These are phyloP conservation scores for Aureoboletus auriporus DNA, from an alignment of 768 basidiomycete species.

Conservation along the genomic window DNA sequence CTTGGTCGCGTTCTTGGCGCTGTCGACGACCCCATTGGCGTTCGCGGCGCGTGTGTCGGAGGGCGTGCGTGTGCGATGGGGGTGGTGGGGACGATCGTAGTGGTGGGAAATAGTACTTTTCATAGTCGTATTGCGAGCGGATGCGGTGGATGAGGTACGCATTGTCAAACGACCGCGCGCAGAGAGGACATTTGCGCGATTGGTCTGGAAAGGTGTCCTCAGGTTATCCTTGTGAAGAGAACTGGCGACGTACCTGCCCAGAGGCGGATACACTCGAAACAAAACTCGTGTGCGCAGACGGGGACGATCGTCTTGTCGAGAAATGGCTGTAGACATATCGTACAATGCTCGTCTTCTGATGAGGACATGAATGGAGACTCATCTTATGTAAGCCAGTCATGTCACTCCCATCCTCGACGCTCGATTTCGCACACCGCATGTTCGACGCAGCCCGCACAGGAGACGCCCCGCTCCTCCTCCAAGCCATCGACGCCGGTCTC, in stretches of 20 bases:
- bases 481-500: conserved; percentile 64
- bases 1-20: conserved; percentile 49
- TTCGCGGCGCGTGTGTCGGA: conserved; percentile 33
- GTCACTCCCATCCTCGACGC: conserved; percentile 33
- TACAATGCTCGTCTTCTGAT: conserved; percentile 54
- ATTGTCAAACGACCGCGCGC: conserved; percentile 62
- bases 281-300: conserved; percentile 88
- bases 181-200: conserved; percentile 76
- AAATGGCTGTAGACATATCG: conserved; percentile 80
- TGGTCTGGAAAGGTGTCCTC: conserved; percentile 43
- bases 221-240: not conserved
- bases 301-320: conserved; percentile 80
- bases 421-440: conserved; percentile 60
- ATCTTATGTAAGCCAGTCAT: no score
- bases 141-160: conserved; percentile 73
- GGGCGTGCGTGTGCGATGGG: conserved; percentile 25
- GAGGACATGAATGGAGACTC: no score
- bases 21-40: conserved; percentile 56
- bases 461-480: conserved; percentile 45
- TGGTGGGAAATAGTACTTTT: conserved; percentile 75
- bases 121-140: conserved; percentile 74
- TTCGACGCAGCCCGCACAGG: conserved; percentile 72
- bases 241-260: conserved; percentile 84
- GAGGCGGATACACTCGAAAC: conserved; percentile 83
- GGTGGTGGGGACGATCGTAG: conserved; percentile 46